A percentile compares a stretch with the other conserved stretches of the same genome.
Conservation (phyloP, 2,329 filamentous ascomycete species). For the Alternaria rosae region DNA sequence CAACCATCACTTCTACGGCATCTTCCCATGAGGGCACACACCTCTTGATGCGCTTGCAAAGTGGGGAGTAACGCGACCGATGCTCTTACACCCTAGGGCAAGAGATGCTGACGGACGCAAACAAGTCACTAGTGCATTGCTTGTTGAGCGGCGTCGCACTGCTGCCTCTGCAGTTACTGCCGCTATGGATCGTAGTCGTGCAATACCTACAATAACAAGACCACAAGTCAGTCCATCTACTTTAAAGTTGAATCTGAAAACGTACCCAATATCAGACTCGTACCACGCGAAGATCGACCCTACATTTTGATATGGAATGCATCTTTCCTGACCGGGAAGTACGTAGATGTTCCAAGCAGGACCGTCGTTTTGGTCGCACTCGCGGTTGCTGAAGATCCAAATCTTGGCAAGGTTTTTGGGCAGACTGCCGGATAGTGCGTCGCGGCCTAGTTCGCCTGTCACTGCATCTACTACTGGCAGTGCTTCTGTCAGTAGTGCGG, state of each 20-base stretch:
- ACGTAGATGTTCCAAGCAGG: not conserved
- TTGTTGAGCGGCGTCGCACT: not conserved
- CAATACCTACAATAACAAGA: not conserved
- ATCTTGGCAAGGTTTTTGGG: constrained; percentile 8
- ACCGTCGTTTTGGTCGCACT: not conserved
- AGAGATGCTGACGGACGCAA: not conserved
- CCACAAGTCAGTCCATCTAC: not conserved
- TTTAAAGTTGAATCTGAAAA: not conserved
- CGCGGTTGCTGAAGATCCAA: not conserved
- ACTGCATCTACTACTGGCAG: not conserved
- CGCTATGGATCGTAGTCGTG: not conserved
- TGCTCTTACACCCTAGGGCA: not conserved
- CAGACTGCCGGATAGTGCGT: not conserved
- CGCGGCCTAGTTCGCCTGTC: not conserved
- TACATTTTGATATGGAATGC: not conserved
- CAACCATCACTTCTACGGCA: not conserved
- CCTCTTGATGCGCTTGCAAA: not conserved
- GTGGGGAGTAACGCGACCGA: not conserved
- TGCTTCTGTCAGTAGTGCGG: not conserved
- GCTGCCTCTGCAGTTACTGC: not conserved
- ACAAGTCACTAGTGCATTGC: not conserved
- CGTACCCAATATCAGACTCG: constrained; percentile 4
- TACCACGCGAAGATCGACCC: constrained; percentile 3
- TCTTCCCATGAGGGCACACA: not conserved
- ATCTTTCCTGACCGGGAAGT: not conserved